Evolutionary conservation across 306 rosid species (phyloP), one percentile per base, ranked within the genome.

Genomic region (Cucurbita maxima): DNA sequence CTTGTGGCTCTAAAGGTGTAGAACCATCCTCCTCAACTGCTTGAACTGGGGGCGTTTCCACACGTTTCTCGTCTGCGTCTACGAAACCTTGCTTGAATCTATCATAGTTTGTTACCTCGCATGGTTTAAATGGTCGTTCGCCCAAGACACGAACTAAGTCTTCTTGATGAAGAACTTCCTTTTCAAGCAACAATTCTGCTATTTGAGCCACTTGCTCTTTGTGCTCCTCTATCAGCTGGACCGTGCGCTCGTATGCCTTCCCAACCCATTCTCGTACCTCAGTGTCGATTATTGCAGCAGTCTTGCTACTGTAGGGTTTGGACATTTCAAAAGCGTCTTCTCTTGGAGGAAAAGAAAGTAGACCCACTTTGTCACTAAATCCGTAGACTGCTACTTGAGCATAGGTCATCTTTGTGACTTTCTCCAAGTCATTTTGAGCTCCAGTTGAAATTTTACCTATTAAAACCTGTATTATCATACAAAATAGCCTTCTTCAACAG

Each of bases 351-450:
- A 94, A 94, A 38, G 98, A 90, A 56, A 94, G 93, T 75, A 89
- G 96, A 8, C 97, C 98, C 25, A 94, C 98, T 81, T 94, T 94
- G 18, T 90, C 96, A 4, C 98, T 94, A 30, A 94, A 94, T 40
- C 98, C 98, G 50, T 90, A 90, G 12, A 90, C 84, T 14, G 98
- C 96, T 8, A 94, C 98, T 83, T 94, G 98, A 37, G 95, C 97
- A 74, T 94, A 94, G 5, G 98, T 94, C 96, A 94, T 84, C 86
- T 89, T 90, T 30, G 98, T 94, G 76, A 94, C 98, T 79, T 90
- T 94, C 79, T 94, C 98, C 85, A 94, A 82, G 79, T 94, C 97
- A 13, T 94, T 87, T 79, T 94, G 97, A 30, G 98, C 98, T 41
- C 98, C 98, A 0, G 97, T 94, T 5, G 98, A 89, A 59, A 94